Evolutionary conservation across 75 land plant species (phyloP), one percentile per base, ranked within the genome.

Genomic region (Pinus albicaulis): DNA sequence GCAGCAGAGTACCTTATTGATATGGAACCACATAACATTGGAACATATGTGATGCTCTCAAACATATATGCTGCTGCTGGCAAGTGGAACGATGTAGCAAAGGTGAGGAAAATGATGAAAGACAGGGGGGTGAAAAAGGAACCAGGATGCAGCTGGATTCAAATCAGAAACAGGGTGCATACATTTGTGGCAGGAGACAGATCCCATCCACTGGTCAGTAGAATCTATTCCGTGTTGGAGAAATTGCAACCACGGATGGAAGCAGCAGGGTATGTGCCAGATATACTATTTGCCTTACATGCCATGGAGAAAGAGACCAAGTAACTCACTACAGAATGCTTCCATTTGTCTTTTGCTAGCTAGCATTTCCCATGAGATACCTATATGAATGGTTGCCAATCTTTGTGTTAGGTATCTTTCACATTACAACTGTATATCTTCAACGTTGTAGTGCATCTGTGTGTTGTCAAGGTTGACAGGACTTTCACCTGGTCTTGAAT

Each of bases 111-210:
- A 22, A 20, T 59, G 22, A 59, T 59, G 61, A 59, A 59, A 59
- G 22, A 59, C 61, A 59, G 22, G 61, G 61, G 61, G 22, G 20
- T 59, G n/a, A 59, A 59, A 20, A 59, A 59, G 22, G 22, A 59
- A 8, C 61, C 61, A 22, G 61, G 61, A 59, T 59, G 61, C n/a
- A 59, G 61, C n/a, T 59, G 61, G 61, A 59, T 59, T 19, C 22
- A 59, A 20, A 22, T 59, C 22, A 59, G 22, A 22, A 59, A 22
- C 7, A 19, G 22, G 22, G 22, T 22, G 7, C 61, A 59, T 16
- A 22, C 22, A 22, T 59, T 59, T 19, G 22, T 59, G 61, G 61
- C 61, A 59, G 61, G 61, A 59, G 61, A 59, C 61, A 59, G 22
- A 59, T 59, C 61, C 7, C 61, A 59, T 11, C 61, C 61, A 59